These are phyloP conservation scores for Penicillium expansum DNA, from an alignment of 2,329 filamentous ascomycete species.

Conservation along the genomic window DNA sequence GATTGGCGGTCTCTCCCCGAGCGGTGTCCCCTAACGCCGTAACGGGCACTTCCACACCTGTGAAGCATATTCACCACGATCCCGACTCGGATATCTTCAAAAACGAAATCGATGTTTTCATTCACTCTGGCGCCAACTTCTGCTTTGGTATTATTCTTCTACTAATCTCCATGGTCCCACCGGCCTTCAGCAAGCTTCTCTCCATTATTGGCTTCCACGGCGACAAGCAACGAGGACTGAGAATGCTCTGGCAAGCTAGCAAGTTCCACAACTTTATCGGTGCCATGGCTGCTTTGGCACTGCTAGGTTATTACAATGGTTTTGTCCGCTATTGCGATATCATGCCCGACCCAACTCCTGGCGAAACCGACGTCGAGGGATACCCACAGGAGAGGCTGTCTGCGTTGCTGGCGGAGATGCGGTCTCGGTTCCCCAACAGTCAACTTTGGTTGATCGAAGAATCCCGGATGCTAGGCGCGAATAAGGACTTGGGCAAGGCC, in stretches of 20 bases:
- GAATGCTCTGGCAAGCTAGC: conserved; percentile 87
- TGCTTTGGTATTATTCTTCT: conserved; percentile 85
- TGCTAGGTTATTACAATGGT: conserved; percentile 85
- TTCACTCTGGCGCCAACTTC: conserved; percentile 83
- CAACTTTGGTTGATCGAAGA: conserved; percentile 87
- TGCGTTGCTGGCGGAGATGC: conserved; percentile 69
- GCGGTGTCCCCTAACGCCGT: conserved; percentile 18
- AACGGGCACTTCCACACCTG: conserved; percentile 23
- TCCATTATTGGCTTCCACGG: conserved; percentile 89
- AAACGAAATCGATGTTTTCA: conserved; percentile 78
- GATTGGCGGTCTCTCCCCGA: conserved; percentile 23
- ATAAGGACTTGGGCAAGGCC: conserved; percentile 64
- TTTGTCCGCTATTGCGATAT: conserved; percentile 87
- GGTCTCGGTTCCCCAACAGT: conserved; percentile 73
- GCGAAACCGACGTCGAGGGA: conserved; percentile 59
- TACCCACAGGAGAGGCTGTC: conserved; percentile 70
- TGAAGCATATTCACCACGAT: conserved; percentile 45
- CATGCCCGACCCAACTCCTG: conserved; percentile 54
- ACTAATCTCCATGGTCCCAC: conserved; percentile 88
- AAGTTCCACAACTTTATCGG: conserved; percentile 86
- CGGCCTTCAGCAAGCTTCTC: conserved; percentile 80
- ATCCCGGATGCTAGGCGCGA: conserved; percentile 69
- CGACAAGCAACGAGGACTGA: conserved; percentile 76
- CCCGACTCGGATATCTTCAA: conserved; percentile 64
- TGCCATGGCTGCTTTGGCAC: conserved; percentile 77